phyloP scores from a whole-genome alignment of 164 flowering plant genomes.

The Nelumbo lutea region DNA sequence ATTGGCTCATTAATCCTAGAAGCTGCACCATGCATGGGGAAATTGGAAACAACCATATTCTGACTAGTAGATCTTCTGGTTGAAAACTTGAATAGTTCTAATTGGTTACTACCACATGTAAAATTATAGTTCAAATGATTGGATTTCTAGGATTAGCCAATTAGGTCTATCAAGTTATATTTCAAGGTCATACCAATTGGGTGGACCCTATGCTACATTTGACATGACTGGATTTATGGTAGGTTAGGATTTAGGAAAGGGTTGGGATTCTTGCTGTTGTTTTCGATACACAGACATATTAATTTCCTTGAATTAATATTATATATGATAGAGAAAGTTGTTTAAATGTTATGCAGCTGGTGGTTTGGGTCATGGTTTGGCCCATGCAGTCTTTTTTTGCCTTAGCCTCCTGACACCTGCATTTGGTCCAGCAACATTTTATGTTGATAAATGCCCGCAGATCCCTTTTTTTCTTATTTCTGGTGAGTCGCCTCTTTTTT shows the following conservation, averaged over 20 bases:
- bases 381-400: slow-evolving; percentile 96
- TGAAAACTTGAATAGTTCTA: background rate
- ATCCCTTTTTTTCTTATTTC: slow-evolving; percentile 89
- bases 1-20: background rate
- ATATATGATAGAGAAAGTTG: no score
- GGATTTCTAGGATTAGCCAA: background rate
- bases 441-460: slow-evolving; percentile 65
- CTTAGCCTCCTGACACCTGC: slow-evolving; percentile 90
- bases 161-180: background rate
- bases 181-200: background rate
- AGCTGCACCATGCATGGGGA: background rate
- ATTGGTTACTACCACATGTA: background rate
- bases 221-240: background rate
- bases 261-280: no score
- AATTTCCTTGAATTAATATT: no score
- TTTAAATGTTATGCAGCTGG: slow-evolving; percentile 62
- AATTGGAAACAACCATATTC: background rate
- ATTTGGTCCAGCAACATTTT: slow-evolving; percentile 93
- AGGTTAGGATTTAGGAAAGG: no score
- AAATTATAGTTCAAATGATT: background rate
- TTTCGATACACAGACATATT: no score
- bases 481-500: slow-evolving; percentile 42
- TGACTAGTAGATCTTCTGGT: background rate
- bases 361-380: slow-evolving; percentile 95
- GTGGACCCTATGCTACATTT: no score